phyloP scores from a whole-genome alignment of 345 rosid species.

The Eucalyptus microcorys region DNA sequence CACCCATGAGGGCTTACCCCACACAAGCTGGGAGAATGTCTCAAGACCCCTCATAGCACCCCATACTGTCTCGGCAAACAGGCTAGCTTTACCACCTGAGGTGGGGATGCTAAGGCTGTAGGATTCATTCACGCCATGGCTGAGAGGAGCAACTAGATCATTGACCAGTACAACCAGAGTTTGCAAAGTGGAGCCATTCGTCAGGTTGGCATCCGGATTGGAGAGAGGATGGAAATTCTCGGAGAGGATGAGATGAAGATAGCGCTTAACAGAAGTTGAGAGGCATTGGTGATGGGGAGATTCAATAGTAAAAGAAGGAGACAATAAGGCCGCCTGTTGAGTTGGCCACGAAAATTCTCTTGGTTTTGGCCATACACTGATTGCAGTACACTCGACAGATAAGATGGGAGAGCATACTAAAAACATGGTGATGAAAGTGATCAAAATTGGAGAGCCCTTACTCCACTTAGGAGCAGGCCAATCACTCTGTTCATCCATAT shows the following conservation, averaged over 20 bases:
- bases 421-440: not conserved
- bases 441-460: not conserved
- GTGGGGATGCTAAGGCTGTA: constrained; percentile 46
- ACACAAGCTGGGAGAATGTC: constrained; percentile 75
- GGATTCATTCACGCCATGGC: constrained; percentile 63
- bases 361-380: constrained; percentile 77
- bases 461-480: not conserved
- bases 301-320: constrained; percentile 35
- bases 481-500: not conserved
- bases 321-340: constrained; percentile 28
- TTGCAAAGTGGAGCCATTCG: constrained; percentile 13
- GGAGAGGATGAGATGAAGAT: constrained; percentile 15
- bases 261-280: constrained; percentile 38
- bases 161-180: constrained; percentile 29
- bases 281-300: constrained; percentile 40
- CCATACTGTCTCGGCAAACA: constrained; percentile 55
- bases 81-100: constrained; percentile 6
- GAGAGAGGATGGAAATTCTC: constrained; percentile 44
- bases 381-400: not conserved
- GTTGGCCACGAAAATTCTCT: constrained; percentile 46
- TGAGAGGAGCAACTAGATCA: constrained; percentile 38
- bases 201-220: constrained; percentile 15
- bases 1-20: constrained; percentile 41
- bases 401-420: not conserved
- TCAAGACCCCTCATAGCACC: constrained; percentile 87